Base-by-base conservation (phyloP, 2,329 filamentous ascomycete species). In the Elsinoe perseae region DNA sequence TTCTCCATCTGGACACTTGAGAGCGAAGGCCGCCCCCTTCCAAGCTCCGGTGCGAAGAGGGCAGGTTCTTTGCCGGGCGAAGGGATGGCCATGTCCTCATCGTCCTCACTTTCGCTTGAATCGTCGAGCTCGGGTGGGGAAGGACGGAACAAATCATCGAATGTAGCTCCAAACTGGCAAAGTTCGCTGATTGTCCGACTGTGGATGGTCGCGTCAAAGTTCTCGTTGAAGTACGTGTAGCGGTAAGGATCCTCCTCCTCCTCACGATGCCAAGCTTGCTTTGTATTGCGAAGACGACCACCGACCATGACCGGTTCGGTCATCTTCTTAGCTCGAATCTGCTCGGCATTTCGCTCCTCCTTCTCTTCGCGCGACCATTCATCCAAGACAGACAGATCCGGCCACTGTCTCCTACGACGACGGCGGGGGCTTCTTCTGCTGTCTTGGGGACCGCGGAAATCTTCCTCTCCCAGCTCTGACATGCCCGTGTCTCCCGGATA, bases 171-270 rank as follows among this genome's bases (percentile, higher is more conserved):
- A 0, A 88, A 85, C 63, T 95, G 90, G 7, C 95, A 80, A 18
- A 98, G 79, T 68, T 96, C 93, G 2, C 90, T 95, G 57, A 98
- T 95, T 0, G 87, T 93, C 70, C 95, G 89, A 59, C 90, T 93
- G 70, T 98, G 93, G 60, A 98, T 95, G 0, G 93, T 98, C 69
- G 88, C 95, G 65, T 89, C 86, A 56, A 97, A 89, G 61, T 95
- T 89, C 68, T 97, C 93, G 70, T 97, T 97, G 78, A 98, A 98
- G 70, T 98, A 98, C 0, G 93, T 97, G 69, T 96, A 98, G 23
- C 93, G 82, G 69, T 95, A 97, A 0, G 93, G 93, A 0, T 86
- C 83, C 61, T 96, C 92, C 59, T 95, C 91, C 61, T 93, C 88
- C 54, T 88, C 84, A 36, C 86, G 82, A 68, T 89, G 92, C 92